Conservation (phyloP, 2,329 filamentous ascomycete genomes). For the Pyrenochaeta sp. region DNA sequence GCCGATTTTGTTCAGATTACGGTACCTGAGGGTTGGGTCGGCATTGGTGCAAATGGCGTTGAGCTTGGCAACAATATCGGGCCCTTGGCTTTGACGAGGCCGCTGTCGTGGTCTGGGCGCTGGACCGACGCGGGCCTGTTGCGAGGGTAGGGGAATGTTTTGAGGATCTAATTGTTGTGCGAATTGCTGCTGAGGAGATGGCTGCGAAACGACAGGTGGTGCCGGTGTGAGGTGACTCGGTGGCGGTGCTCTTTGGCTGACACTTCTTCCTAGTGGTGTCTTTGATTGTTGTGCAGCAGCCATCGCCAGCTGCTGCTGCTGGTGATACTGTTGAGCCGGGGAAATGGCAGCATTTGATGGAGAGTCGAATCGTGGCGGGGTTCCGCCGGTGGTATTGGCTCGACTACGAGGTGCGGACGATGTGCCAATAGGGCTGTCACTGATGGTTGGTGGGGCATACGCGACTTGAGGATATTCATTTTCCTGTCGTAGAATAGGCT, state of each 20-base stretch:
- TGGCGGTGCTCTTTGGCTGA: slow-evolving; percentile 69
- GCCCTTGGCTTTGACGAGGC: slow-evolving; percentile 76
- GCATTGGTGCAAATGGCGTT: slow-evolving; percentile 89
- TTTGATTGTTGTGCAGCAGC: slow-evolving; percentile 81
- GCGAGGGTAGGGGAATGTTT: slow-evolving; percentile 56
- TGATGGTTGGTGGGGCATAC: slow-evolving; percentile 52
- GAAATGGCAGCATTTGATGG: slow-evolving; percentile 47
- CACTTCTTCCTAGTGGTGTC: slow-evolving; percentile 74
- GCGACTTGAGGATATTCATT: slow-evolving; percentile 52
- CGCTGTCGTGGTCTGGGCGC: slow-evolving; percentile 77
- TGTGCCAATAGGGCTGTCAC: slow-evolving; percentile 44
- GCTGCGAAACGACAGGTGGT: slow-evolving; percentile 53
- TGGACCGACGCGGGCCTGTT: slow-evolving; percentile 61
- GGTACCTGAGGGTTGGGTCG: slow-evolving; percentile 88
- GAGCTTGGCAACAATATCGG: slow-evolving; percentile 83
- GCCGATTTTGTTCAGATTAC: slow-evolving; percentile 90
- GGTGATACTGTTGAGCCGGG: slow-evolving; percentile 65
- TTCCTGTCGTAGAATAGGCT: slow-evolving; percentile 39
- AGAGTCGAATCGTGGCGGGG: slow-evolving; percentile 55
- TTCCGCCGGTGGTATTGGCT: slow-evolving; percentile 53
- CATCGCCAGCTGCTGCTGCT: slow-evolving; percentile 84
- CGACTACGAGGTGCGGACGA: slow-evolving; percentile 51
- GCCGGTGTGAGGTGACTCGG: slow-evolving; percentile 37
- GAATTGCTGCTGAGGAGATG: slow-evolving; percentile 61
- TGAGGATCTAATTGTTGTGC: slow-evolving; percentile 50